These are phyloP conservation scores for Euclidium syriacum DNA, from an alignment of 345 rosid species.

Conservation along the genomic window DNA sequence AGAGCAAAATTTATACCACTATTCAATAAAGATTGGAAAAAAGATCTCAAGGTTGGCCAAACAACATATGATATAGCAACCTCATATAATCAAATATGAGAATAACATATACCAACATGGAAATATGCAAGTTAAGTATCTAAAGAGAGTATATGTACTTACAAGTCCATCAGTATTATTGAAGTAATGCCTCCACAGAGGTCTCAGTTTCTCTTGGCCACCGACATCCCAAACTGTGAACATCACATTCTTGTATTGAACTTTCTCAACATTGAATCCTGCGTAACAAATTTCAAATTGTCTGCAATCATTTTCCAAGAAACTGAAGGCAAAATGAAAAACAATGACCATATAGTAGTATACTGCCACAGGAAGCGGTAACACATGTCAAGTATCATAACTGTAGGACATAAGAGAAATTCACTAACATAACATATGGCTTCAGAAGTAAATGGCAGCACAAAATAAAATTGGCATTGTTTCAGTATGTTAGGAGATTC, in stretches of 20 bases:
- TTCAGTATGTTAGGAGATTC: neutral
- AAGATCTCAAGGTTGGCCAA: constrained; percentile 3
- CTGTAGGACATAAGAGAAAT: neutral
- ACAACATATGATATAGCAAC: neutral
- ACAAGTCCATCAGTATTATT: constrained; percentile 98
- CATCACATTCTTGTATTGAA: constrained; percentile 95
- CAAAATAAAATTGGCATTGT: neutral
- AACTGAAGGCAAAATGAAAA: neutral
- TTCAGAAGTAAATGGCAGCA: neutral
- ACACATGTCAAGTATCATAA: neutral
- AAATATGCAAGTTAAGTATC: neutral
- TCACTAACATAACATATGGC: neutral
- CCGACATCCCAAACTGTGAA: constrained; percentile 99
- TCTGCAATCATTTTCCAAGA: neutral
- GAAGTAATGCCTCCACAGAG: constrained; percentile 99
- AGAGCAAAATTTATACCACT: neutral
- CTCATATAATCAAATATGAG: neutral
- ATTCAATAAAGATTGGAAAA: neutral
- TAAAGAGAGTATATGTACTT: constrained; percentile 6
- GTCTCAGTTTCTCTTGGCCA: constrained; percentile 97
- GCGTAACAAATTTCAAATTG: constrained; percentile 10
- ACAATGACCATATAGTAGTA: neutral
- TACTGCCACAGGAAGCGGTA: neutral
- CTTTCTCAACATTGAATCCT: constrained; percentile 99
- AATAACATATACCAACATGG: neutral